Evolutionary conservation across 257 asterid species (phyloP), one percentile per base, ranked within the genome.

Genomic region (Anisodus acutangulus): DNA sequence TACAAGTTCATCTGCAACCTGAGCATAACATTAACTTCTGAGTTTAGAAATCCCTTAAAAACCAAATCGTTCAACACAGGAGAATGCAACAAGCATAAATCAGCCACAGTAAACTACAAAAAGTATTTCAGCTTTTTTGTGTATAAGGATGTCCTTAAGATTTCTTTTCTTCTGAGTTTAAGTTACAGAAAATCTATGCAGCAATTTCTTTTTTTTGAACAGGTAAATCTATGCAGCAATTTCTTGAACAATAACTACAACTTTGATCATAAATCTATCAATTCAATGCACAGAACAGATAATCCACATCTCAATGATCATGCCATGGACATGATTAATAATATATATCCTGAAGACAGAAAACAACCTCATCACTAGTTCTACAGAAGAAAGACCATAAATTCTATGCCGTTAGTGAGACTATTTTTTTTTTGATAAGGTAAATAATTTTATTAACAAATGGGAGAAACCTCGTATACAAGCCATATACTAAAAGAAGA

Each of bases 1-100:
- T 67, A 97, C 99, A 66, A 97, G 98, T 91, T 93, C 99, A 88
- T 97, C 99, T 69, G 99, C 99, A 87, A 97, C 99, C 99, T 97
- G 91, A 78, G 54, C 45, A 78, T 55, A 53, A 57, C 62, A 86
- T 7, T 37, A 41, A 47, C 55, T 35, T 71, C 78, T 85, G 83
- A 87, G 83, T 84, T 84, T 58, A 26, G 49, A 85, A 71, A 74
- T 11, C 62, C 80, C 62, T 74, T 49, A 60, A 74, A 74, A 74
- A 74, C n/a, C 43, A 74, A 49, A 74, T 1, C 3, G n/a, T 47
- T 72, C 43, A 22, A 74, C 43, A 74, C 60, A 74, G 43, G 80
- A 74, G 62, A 74, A 49, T 22, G 80, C 19, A 74, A 12, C 58
- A 72, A 74, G 60, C 43, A 74, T 43, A 47, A 49, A 22, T 47